These are phyloP conservation scores for Phialophora verrucosa DNA, from an alignment of 2,329 filamentous ascomycete genomes.

Conservation along the genomic window DNA sequence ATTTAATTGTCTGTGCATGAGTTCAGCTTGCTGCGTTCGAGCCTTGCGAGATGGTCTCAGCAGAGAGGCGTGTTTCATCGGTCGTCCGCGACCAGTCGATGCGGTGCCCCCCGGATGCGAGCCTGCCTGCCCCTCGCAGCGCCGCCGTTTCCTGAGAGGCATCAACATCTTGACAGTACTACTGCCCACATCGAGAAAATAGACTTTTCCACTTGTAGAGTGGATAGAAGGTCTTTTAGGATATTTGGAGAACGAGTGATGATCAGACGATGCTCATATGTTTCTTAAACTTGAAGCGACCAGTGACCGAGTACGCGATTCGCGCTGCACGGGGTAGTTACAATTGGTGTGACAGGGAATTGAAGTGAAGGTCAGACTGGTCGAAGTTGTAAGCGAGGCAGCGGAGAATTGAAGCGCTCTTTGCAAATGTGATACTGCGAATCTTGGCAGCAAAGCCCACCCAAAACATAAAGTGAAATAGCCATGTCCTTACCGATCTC, in stretches of 20 bases:
- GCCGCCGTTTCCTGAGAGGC: not conserved
- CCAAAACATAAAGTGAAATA: not conserved
- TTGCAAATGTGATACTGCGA: not conserved
- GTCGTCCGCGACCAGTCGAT: constrained; percentile 28
- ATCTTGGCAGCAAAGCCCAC: not conserved
- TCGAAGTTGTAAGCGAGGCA: not conserved
- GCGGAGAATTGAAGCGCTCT: not conserved
- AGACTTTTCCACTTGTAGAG: not conserved
- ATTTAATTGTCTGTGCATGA: constrained; percentile 18
- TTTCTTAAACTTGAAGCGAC: no score
- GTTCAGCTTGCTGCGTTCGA: constrained; percentile 22
- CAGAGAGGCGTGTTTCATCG: constrained; percentile 31
- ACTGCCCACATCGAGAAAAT: not conserved
- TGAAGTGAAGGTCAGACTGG: not conserved
- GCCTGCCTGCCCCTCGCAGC: not conserved
- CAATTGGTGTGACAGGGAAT: not conserved
- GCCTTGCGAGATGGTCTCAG: constrained; percentile 27
- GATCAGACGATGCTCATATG: not conserved
- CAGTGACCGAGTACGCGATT: not conserved
- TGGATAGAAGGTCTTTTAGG: not conserved
- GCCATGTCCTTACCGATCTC: not conserved
- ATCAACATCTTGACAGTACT: not conserved
- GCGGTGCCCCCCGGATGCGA: not conserved
- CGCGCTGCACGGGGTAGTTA: not conserved
- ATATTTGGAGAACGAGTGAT: not conserved